phyloP scores from a whole-genome alignment of 2,329 filamentous ascomycete genomes.

The Monilinia fructicola region DNA sequence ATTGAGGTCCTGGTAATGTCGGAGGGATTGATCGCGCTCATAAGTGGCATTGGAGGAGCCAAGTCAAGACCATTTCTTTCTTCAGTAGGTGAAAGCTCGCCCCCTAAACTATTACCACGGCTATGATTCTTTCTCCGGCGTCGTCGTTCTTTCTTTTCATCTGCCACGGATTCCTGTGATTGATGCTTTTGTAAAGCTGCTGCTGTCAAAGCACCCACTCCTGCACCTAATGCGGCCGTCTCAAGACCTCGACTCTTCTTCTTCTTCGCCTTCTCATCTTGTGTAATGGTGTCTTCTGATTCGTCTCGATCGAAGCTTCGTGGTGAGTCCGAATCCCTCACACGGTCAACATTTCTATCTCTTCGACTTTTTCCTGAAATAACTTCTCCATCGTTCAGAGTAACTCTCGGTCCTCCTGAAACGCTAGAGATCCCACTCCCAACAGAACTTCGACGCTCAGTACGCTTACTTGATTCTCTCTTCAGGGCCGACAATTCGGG shows the following conservation, averaged over 20 bases:
- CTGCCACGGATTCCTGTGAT: slow-evolving; percentile 58
- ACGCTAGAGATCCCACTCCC: slow-evolving; percentile 55
- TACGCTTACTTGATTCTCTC: slow-evolving; percentile 78
- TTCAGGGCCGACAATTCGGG: slow-evolving; percentile 91
- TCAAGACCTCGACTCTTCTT: slow-evolving; percentile 36
- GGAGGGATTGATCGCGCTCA: slow-evolving; percentile 81
- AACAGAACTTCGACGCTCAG: slow-evolving; percentile 38
- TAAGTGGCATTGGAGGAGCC: slow-evolving; percentile 78
- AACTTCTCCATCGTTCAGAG: slow-evolving; percentile 57
- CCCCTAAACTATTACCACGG: slow-evolving; percentile 46
- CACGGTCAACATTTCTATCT: slow-evolving; percentile 50
- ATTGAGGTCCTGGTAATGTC: slow-evolving; percentile 88
- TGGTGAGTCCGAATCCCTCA: slow-evolving; percentile 34
- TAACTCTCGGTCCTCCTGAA: slow-evolving; percentile 56
- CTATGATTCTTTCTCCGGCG: slow-evolving; percentile 48
- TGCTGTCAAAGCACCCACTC: slow-evolving; percentile 57
- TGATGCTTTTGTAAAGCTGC: slow-evolving; percentile 64
- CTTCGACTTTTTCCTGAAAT: slow-evolving; percentile 55
- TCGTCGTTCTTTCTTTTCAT: slow-evolving; percentile 46
- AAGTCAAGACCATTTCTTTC: slow-evolving; percentile 56
- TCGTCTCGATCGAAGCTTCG: slow-evolving; percentile 44
- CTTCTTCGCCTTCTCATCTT: slow-evolving; percentile 49
- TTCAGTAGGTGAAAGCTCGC: slow-evolving; percentile 41
- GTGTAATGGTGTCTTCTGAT: slow-evolving; percentile 48
- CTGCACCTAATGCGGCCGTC: slow-evolving; percentile 40